Conservation (phyloP, 176 grass and related monocot genomes). For the Pontederia paniculata region DNA sequence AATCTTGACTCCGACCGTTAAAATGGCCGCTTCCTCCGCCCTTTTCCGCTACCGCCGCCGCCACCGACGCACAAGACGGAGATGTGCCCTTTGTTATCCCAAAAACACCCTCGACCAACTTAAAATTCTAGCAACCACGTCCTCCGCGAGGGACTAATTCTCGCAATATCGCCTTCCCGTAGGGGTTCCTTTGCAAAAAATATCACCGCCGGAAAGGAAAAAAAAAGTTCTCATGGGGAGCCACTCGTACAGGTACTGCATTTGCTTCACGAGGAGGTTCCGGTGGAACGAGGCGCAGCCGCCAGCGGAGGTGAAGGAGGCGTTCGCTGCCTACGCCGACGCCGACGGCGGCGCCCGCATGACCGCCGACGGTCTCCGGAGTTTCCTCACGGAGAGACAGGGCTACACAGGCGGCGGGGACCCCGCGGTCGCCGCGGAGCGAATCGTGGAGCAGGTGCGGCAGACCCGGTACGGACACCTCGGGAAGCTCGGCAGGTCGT, state of each 20-base stretch:
- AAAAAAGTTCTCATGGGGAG: background rate
- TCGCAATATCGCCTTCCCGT: background rate
- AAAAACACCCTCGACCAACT: no score
- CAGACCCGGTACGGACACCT: background rate
- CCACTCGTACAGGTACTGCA: conserved; percentile 12
- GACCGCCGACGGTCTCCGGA: background rate
- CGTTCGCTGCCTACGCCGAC: background rate
- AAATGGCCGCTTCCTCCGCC: background rate
- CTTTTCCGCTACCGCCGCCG: no score
- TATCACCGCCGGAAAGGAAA: no score
- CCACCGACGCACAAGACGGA: no score
- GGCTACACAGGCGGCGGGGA: background rate
- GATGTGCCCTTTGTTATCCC: no score
- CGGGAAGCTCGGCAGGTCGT: background rate
- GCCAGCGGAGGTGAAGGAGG: background rate
- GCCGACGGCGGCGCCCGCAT: conserved; percentile 1
- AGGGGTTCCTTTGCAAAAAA: background rate
- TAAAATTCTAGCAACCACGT: no score
- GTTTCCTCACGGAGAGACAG: conserved; percentile 4
- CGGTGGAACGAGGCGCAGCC: background rate
- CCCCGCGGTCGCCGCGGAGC: background rate
- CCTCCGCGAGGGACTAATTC: no score
- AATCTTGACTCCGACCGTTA: background rate
- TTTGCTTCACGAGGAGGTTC: conserved; percentile 12
- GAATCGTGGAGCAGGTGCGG: background rate